Evolutionary conservation across 208 protist species (phyloP), one percentile per base, ranked within the genome.

Genomic region (Crithidia fasciculata): DNA sequence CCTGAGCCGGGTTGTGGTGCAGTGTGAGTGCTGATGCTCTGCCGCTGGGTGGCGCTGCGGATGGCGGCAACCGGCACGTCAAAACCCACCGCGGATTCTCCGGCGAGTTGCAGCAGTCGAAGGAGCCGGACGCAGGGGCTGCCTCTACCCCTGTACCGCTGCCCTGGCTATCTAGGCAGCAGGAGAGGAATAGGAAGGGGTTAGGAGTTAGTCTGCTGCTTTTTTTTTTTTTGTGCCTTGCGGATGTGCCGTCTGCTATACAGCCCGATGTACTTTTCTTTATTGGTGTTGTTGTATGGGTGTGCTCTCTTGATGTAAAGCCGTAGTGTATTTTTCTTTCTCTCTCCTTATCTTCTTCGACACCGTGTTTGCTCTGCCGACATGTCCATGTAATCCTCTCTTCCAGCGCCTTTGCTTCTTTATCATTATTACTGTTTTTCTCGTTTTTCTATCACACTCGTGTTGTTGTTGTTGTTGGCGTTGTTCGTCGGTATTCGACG

Each of bases 141-240:
- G 50, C 92, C 94, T n/a, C 28, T 97, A 97, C n/a, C n/a, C 79
- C 78, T 97, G 8, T 97, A 97, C 81, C 89, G 94, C 54, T 97
- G 94, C 57, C 94, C 94, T n/a, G n/a, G 90, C 91, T 18, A 94
- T 97, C 28, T 97, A 85, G 79, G 8, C 28, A 28, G 28, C 28
- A 28, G 28, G 28, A 1, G 28, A 28, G 28, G 28, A 28, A 28
- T 28, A 28, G 28, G 28, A 28, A 28, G 28, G 10, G 13, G 9
- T 4, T 2, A 9, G 40, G 2, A 37, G 16, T n/a, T 12, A 2
- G 9, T 66, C 16, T 8, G 41, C 16, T 59, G 16, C n/a, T n/a
- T n/a, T n/a, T n/a, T n/a, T n/a, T 59, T 40, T 0, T 59, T 59
- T 59, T 59, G 6, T 59, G 55, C 28, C 0, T 2, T 28, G 28